Conservation (phyloP, 768 basidiomycete genomes). For the Lentinula aciculospora region DNA sequence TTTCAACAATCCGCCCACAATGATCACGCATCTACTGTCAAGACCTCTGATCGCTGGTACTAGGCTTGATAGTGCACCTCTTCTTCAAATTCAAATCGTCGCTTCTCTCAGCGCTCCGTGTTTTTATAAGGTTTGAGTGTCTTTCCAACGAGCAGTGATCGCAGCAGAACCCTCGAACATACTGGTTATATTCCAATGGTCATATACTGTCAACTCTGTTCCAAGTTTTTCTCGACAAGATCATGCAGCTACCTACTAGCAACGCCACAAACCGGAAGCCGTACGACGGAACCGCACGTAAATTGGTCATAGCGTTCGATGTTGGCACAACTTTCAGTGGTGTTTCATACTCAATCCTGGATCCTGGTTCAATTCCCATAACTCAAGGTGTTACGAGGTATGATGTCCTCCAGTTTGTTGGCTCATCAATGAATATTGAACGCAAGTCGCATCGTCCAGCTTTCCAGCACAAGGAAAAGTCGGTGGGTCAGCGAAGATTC, state of each 20-base stretch:
- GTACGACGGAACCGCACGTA: slow-evolving; percentile 23
- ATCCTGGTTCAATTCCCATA: slow-evolving; percentile 32
- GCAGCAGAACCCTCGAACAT: neutral
- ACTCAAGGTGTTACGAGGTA: slow-evolving; percentile 15
- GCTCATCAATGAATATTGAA: neutral
- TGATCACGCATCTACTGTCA: neutral
- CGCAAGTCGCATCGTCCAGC: slow-evolving; percentile 17
- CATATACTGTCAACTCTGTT: neutral
- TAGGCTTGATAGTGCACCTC: neutral
- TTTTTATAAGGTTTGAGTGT: neutral
- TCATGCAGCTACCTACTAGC: neutral
- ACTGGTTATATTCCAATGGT: neutral
- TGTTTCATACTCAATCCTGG: slow-evolving; percentile 30
- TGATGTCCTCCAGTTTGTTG: neutral
- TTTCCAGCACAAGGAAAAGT: slow-evolving; percentile 38
- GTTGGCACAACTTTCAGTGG: slow-evolving; percentile 27
- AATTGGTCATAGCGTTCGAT: slow-evolving; percentile 24
- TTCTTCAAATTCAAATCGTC: neutral
- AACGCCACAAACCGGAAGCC: slow-evolving; percentile 15
- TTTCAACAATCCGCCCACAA: neutral
- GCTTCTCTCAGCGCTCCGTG: neutral
- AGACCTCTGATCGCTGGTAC: neutral
- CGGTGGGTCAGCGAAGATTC: slow-evolving; percentile 43
- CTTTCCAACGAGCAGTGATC: neutral
- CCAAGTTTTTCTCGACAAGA: neutral